Evolutionary conservation across 1,284 basidiomycete genomes (phyloP), one percentile per base, ranked within the genome.

Genomic region (Singerocomus inundabilis): DNA sequence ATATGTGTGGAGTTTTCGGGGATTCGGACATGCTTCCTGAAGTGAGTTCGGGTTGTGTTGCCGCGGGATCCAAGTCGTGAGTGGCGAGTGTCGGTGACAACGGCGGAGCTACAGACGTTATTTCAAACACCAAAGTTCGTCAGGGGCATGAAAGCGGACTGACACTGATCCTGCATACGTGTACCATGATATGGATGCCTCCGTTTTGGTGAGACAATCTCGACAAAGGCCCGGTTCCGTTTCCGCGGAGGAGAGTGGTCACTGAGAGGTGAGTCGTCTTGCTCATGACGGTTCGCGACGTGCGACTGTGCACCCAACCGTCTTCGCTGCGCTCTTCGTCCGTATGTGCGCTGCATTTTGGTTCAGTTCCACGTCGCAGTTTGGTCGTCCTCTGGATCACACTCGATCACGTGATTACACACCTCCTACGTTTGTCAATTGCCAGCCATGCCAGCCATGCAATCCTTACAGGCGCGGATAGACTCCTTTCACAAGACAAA

Each of bases 401-500:
- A n/a, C n/a, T n/a, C n/a, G n/a, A n/a, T n/a, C n/a, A n/a, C n/a
- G n/a, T n/a, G n/a, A n/a, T n/a, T n/a, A n/a, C n/a, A n/a, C n/a
- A n/a, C n/a, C n/a, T n/a, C n/a, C n/a, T n/a, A n/a, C n/a, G n/a
- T n/a, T n/a, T n/a, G n/a, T n/a, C n/a, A n/a, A n/a, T n/a, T n/a
- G n/a, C n/a, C n/a, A n/a, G n/a, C n/a, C n/a, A n/a, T n/a, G n/a
- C n/a, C n/a, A n/a, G 10, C 41, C 6, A 85, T 86, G 83, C 78
- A 86, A 55, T 70, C 72, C 42, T 70, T 79, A 31, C 70, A 80
- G 56, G 72, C 74, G 45, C 76, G 85, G 18, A 63, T 84, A 52
- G 76, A 79, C 46, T 85, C 86, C 0, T 89, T 88, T 61, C 41
- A 61, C 52, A 69, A 82, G 75, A 62, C 72, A 57, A 62, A 70